Conservation (phyloP, 495 filamentous ascomycete species). For the Neurospora cerealis region DNA sequence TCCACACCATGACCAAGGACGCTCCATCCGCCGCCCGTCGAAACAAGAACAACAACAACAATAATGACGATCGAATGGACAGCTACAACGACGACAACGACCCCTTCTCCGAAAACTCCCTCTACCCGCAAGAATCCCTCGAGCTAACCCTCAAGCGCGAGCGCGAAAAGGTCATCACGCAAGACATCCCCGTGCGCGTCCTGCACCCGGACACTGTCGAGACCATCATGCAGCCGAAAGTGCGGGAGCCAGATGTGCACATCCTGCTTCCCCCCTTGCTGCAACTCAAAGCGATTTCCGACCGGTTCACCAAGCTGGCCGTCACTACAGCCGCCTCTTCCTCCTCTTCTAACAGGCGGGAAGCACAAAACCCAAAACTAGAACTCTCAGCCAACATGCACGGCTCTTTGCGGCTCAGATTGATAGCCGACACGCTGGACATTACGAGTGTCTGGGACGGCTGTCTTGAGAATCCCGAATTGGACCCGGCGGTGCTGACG, state of each 20-base stretch:
- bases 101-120: constrained; percentile 23
- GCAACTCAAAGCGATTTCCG: constrained; percentile 82
- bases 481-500: constrained; percentile 62
- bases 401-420: constrained; percentile 65
- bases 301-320: constrained; percentile 80
- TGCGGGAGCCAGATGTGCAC: constrained; percentile 87
- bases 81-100: constrained; percentile 21
- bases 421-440: constrained; percentile 67
- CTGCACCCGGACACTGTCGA: constrained; percentile 70
- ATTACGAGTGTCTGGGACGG: constrained; percentile 77
- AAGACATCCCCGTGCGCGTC: constrained; percentile 89
- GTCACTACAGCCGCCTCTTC: constrained; percentile 23
- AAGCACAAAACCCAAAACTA: constrained; percentile 47
- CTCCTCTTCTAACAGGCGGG: constrained; percentile 3
- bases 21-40: constrained; percentile 8
- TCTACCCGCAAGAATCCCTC: constrained; percentile 37
- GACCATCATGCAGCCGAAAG: constrained; percentile 78
- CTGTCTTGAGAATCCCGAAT: constrained; percentile 62
- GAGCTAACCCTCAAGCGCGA: constrained; percentile 44
- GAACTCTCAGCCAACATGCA: constrained; percentile 84
- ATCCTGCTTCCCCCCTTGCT: constrained; percentile 76
- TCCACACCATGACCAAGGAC: constrained; percentile 51
- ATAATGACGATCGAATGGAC: constrained; percentile 8
- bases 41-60: constrained; percentile 14
- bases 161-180: constrained; percentile 83